Conservation (phyloP, 2,329 filamentous ascomycete genomes). For the Grosmannia serpens region DNA sequence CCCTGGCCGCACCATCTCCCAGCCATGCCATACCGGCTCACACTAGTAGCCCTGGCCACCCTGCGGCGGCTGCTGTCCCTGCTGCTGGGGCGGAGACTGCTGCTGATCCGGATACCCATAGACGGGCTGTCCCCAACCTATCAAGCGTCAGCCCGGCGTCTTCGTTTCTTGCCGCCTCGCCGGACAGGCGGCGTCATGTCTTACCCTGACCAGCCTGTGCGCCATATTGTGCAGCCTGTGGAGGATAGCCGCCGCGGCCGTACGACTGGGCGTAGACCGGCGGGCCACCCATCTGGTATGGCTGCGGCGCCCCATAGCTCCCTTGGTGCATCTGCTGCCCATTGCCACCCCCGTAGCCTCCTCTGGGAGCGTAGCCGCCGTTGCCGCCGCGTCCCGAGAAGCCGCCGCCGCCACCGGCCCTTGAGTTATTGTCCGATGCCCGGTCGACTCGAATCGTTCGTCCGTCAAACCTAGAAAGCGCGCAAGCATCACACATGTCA, state of each 20-base stretch:
- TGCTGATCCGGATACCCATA: slow-evolving; percentile 37
- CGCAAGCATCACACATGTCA: slow-evolving; percentile 8
- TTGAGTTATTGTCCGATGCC: slow-evolving; percentile 68
- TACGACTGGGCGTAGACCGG: slow-evolving; percentile 29
- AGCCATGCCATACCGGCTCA: not conserved
- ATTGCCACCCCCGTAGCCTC: slow-evolving; percentile 21
- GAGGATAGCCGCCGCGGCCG: slow-evolving; percentile 29
- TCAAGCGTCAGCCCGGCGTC: not conserved
- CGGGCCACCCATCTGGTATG: slow-evolving; percentile 24
- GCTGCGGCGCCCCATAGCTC: slow-evolving; percentile 21
- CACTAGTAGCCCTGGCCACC: slow-evolving; percentile 18
- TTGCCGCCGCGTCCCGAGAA: slow-evolving; percentile 12
- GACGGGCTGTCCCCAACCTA: slow-evolving; percentile 21
- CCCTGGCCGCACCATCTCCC: not conserved
- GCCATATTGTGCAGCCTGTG: slow-evolving; percentile 26
- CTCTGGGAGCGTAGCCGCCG: slow-evolving; percentile 19
- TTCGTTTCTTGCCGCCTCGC: not conserved
- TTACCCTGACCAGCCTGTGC: slow-evolving; percentile 25
- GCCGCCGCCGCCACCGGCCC: slow-evolving; percentile 28
- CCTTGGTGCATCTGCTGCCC: slow-evolving; percentile 23
- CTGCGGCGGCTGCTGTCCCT: slow-evolving; percentile 24
- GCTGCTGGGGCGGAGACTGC: slow-evolving; percentile 24
- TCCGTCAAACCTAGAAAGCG: slow-evolving; percentile 65
- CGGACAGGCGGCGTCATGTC: not conserved
- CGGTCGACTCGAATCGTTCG: slow-evolving; percentile 92